Evolutionary conservation across 192 early-diverging fungal species (phyloP), one percentile per base, ranked within the genome.

Genomic region (Powellomyces hirtus): DNA sequence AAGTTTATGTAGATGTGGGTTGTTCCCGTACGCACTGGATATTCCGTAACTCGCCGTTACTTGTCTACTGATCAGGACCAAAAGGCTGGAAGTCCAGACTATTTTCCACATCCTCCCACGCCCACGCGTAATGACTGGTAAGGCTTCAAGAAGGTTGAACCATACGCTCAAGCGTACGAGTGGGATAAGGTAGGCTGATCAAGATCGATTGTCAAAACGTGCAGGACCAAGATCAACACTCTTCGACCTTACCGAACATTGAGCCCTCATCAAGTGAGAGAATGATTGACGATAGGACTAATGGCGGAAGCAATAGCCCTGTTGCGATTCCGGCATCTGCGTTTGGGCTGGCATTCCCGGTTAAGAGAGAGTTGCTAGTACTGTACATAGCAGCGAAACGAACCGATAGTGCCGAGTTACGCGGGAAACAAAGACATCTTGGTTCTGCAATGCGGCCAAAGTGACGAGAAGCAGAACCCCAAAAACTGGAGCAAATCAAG

Each of bases 261-360:
- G 33, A 4, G 5, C 22, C 4, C 16, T 13, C 33, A 20, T 56
- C 27, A 24, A 61, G 22, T 5, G 57, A 20, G 4, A 69, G 45
- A 18, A 61, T 61, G 14, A 69, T 60, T 29, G 58, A 20, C 8
- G 67, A 18, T 10, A 62, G 42, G 7, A 69, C 67, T 4, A 69
- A 16, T 22, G 67, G 67, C 22, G 67, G 67, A 13, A 69, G 26
- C 2, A 69, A 14, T 14, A 69, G 46, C 1, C 67, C 67, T 3
- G 52, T 49, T 1, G 34, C 40, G 27, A 64, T 64, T 14, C 62
- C 62, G n/a, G 62, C 16, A 27, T 64, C 62, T 24, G 62, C 62
- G 42, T 50, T 30, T 4, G 40, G 62, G 2, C 62, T 64, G 42
- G 51, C n/a, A n/a, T n/a, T n/a, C n/a, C n/a, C n/a, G n/a, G n/a